Base-by-base conservation (phyloP, 108 stramenopile genomes). In the Cyclotella cryptica region DNA sequence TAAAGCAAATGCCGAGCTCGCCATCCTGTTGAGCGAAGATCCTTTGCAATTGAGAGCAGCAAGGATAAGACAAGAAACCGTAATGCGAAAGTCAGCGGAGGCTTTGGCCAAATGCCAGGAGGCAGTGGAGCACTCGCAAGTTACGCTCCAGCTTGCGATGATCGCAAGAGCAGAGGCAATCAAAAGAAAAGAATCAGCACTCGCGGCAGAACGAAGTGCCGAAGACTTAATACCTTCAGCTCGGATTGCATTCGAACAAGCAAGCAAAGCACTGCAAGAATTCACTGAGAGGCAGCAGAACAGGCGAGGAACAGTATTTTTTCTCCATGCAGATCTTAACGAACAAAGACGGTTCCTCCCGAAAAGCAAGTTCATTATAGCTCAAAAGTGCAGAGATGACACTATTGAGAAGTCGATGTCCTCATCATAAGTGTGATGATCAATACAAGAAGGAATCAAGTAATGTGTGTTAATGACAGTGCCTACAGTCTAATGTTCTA, bases 1-100 rank as follows among this genome's bases (percentile, higher is more conserved):
- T n/a, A 72, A 62, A 35, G 71, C 71, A 14, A 72, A 60, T 10
- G 71, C 71, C 1, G 71, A 72, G 45, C 71, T 72, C 35, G 71
- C 71, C 6, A 72, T 72, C 22, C 29, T 72, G 1, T 39, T 72
- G 15, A 61, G 59, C 39, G 59, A 72, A 29, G 60, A 72, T 27
- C 60, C 71, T 29, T 2, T 61, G 12, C 14, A 10, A 10, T 35
- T 72, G 46, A 54, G 71, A 13, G 30, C 71, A 72, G 71, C 71
- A 61, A 60, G 58, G n/a, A 72, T 61, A 7, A 54, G 61, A 29
- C 71, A 72, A 49, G 71, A 72, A 30, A n/a, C 71, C 29, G 27
- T 28, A 60, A 15, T 57, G 39, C 44, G 29, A 35, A 72, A 72
- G 30, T 41, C 51, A 52, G 1, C 71, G 2, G 60, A 54, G 12